phyloP scores from a whole-genome alignment of 208 protist genomes.

The Wallacemonas sp. region DNA sequence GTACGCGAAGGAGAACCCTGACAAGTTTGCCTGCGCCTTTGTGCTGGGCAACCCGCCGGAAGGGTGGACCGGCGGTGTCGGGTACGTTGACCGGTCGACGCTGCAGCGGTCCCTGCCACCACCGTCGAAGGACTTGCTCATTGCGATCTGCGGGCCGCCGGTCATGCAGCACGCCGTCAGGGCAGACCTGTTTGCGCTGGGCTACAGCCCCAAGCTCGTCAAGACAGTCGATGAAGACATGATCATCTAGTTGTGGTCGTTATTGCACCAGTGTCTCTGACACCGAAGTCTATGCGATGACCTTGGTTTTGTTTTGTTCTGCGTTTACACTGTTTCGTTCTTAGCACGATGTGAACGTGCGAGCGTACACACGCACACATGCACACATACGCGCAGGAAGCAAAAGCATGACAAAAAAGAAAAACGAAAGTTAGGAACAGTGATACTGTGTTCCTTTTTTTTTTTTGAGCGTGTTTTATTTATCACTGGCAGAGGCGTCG shows the following conservation, averaged over 20 bases:
- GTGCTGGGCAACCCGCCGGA: constrained; percentile 57
- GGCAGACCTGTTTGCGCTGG: constrained; percentile 40
- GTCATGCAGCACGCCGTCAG: constrained; percentile 76
- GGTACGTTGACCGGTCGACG: constrained; percentile 40
- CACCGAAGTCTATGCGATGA: neutral
- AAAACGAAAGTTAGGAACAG: too few species aligned
- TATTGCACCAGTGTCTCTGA: too few species aligned
- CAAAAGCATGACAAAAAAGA: too few species aligned
- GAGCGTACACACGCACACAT: constrained; percentile 1
- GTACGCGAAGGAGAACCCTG: constrained; percentile 39
- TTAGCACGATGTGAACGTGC: neutral
- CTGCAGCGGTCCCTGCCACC: constrained; percentile 44
- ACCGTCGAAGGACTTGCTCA: constrained; percentile 62
- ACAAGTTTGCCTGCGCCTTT: constrained; percentile 48
- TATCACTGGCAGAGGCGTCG: too few species aligned
- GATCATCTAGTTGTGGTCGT: constrained; percentile 24
- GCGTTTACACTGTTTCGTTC: neutral
- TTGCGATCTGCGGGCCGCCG: constrained; percentile 79
- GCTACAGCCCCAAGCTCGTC: constrained; percentile 60
- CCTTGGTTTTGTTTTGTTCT: constrained; percentile 4
- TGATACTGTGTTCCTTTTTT: too few species aligned
- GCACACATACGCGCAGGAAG: neutral
- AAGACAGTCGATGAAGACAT: constrained; percentile 67
- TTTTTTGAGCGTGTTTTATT: too few species aligned
- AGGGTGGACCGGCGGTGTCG: constrained; percentile 67